Evolutionary conservation across 2,329 filamentous ascomycete species (phyloP).

Genomic region (Fusarium algeriense): DNA sequence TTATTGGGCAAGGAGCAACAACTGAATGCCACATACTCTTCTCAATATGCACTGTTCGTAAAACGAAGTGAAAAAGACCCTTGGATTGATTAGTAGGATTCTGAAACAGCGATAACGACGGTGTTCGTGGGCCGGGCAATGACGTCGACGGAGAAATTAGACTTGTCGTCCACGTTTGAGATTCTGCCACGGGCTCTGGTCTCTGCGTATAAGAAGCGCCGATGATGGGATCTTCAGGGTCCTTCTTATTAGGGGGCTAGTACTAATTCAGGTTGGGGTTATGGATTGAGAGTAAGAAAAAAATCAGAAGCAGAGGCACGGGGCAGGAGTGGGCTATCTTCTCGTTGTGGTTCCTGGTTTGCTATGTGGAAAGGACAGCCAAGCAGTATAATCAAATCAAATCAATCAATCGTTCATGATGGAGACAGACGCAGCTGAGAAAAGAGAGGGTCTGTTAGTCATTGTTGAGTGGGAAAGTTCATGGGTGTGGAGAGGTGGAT

Average conservation of each 20-base stretch:
- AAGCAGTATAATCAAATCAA: slow-evolving; percentile 1
- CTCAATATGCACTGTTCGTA: slow-evolving; percentile 11
- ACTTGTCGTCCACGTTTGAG: slow-evolving; percentile 32
- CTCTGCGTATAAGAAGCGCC: slow-evolving; percentile 27
- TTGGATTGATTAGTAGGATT: slow-evolving; percentile 35
- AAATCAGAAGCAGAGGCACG: background rate
- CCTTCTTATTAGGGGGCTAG: slow-evolving; percentile 39
- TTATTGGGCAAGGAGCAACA: background rate
- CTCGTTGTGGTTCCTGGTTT: slow-evolving; percentile 7
- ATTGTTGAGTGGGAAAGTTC: slow-evolving; percentile 18
- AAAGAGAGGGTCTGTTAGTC: slow-evolving; percentile 12
- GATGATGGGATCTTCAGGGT: slow-evolving; percentile 46
- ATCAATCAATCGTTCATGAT: slow-evolving; percentile 13
- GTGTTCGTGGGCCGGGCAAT: slow-evolving; percentile 27
- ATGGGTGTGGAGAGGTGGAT: slow-evolving; percentile 18
- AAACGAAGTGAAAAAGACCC: slow-evolving; percentile 1
- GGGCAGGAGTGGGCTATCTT: background rate
- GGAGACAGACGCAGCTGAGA: slow-evolving; percentile 7
- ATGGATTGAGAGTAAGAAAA: background rate
- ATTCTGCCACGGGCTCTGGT: slow-evolving; percentile 21
- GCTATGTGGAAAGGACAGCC: slow-evolving; percentile 22
- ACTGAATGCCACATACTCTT: background rate
- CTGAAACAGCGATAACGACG: slow-evolving; percentile 32
- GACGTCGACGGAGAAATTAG: slow-evolving; percentile 44
- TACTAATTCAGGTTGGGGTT: slow-evolving; percentile 24